Evolutionary conservation across 2,329 filamentous ascomycete species (phyloP).

Genomic region (Incumbomyces delicatus): DNA sequence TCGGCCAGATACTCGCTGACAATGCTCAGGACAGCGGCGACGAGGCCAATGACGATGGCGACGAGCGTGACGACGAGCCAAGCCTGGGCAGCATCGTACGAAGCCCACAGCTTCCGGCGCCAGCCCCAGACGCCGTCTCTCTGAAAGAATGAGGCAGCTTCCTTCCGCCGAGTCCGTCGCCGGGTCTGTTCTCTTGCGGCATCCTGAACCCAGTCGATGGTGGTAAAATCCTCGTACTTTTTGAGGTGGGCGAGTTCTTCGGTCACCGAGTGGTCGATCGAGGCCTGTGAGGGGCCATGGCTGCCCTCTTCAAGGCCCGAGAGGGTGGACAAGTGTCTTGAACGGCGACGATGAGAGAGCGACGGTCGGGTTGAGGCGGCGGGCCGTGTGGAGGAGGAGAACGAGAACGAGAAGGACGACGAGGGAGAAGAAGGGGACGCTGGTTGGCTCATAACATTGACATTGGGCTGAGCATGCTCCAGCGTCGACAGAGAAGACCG

Average conservation of each 20-base stretch:
- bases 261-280: constrained; percentile 62
- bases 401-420: no score
- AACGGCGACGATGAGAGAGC: constrained; percentile 38
- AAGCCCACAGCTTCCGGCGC: constrained; percentile 70
- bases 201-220: constrained; percentile 95
- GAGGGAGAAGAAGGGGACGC: constrained; percentile 25
- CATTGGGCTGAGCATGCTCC: background rate
- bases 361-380: constrained; percentile 41
- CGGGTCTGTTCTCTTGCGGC: constrained; percentile 80
- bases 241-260: constrained; percentile 98
- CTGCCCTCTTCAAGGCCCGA: constrained; percentile 55
- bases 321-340: constrained; percentile 58
- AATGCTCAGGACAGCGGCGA: constrained; percentile 88
- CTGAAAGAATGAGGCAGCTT: constrained; percentile 63
- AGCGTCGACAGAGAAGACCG: background rate
- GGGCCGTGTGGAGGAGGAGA: constrained; percentile 33
- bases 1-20: constrained; percentile 95
- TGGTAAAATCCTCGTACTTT: constrained; percentile 97
- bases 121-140: constrained; percentile 61
- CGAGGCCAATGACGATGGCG: constrained; percentile 80
- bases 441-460: constrained; percentile 42
- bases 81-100: constrained; percentile 91
- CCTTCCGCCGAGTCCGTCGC: constrained; percentile 63
- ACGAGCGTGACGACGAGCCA: constrained; percentile 97
- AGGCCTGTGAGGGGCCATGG: constrained; percentile 39